Conservation (phyloP, 2,329 filamentous ascomycete species). For the Neocatenulostroma microsporum region DNA sequence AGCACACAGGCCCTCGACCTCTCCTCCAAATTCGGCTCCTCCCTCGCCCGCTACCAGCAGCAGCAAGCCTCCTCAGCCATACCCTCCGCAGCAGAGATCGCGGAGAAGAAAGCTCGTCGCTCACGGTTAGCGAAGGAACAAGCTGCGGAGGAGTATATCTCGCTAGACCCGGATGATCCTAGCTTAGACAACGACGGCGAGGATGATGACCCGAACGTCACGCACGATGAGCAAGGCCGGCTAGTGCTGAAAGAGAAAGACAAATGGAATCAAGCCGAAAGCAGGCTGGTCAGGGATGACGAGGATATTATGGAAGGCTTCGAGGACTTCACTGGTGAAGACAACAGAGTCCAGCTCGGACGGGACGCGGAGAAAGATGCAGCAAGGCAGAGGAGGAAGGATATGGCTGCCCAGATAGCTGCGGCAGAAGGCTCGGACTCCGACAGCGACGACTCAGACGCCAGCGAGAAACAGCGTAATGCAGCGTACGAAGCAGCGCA, state of each 20-base stretch:
- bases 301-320: constrained; percentile 92
- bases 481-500: constrained; percentile 84
- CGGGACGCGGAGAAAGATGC: constrained; percentile 69
- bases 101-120: constrained; percentile 81
- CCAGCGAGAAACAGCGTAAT: constrained; percentile 55
- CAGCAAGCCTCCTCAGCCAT: constrained; percentile 44
- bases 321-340: constrained; percentile 65
- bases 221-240: constrained; percentile 34
- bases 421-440: constrained; percentile 45
- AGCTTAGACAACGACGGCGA: constrained; percentile 30
- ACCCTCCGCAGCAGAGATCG: constrained; percentile 75
- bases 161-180: constrained; percentile 54
- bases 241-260: constrained; percentile 33
- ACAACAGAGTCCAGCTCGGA: constrained; percentile 71
- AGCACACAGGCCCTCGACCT: constrained; percentile 38
- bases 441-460: constrained; percentile 51
- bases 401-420: constrained; percentile 77
- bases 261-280: constrained; percentile 39
- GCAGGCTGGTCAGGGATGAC: constrained; percentile 72
- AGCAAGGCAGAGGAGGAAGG: constrained; percentile 51
- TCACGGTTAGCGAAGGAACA: constrained; percentile 70
- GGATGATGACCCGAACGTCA: constrained; percentile 35
- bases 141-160: constrained; percentile 50
- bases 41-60: constrained; percentile 29
- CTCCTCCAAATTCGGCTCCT: constrained; percentile 50